Evolutionary conservation across 148 eudicot species (phyloP).

Genomic region (Rhododendron simsii): DNA sequence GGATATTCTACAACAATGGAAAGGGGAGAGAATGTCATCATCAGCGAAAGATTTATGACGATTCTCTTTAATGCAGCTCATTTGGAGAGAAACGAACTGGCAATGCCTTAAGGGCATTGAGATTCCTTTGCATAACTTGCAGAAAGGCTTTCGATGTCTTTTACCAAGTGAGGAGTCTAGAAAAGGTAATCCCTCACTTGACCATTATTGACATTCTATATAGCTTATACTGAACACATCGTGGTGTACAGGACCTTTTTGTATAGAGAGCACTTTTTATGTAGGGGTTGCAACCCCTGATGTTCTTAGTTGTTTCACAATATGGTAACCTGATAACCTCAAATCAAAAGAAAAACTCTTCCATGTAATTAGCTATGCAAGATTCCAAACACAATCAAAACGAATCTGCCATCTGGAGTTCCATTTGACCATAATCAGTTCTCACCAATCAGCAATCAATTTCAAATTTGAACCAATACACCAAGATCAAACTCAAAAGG

Average conservation of each 20-base stretch:
- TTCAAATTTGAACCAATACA: not conserved
- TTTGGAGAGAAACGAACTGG: not conserved
- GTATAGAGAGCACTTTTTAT: not conserved
- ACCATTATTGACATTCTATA: not conserved
- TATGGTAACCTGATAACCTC: not conserved
- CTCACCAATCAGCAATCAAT: not conserved
- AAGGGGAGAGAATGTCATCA: not conserved
- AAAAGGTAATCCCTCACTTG: not conserved
- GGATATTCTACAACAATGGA: not conserved
- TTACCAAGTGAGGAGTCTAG: not conserved
- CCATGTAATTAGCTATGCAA: not conserved
- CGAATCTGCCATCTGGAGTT: not conserved
- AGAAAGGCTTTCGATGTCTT: not conserved
- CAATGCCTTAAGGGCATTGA: not conserved
- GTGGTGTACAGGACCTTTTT: not conserved
- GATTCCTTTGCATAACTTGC: not conserved
- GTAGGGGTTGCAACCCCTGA: not conserved
- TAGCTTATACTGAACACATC: not conserved
- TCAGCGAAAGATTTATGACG: not conserved
- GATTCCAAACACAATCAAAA: not conserved
- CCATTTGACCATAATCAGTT: conserved; percentile 8
- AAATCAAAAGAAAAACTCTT: not conserved
- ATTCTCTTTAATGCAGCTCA: not conserved
- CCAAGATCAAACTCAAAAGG: not conserved
- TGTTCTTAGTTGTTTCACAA: not conserved